Percentiles rank a stretch among this genome's conserved stretches.
Conservation (phyloP, 179 eudicot genomes). For the Kewa caespitosa region DNA sequence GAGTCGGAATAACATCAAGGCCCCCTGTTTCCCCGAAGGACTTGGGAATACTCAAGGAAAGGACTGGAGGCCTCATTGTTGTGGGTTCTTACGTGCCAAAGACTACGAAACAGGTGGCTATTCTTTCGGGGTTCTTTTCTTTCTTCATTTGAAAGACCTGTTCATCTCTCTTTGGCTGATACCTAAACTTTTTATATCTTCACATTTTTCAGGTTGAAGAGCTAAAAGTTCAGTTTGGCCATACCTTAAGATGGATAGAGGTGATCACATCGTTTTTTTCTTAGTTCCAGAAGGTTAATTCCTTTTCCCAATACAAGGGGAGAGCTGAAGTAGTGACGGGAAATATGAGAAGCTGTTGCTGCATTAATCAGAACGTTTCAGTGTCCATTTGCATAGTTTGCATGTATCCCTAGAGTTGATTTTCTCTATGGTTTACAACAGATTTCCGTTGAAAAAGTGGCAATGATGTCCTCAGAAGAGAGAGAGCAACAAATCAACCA, state of each 20-base stretch:
- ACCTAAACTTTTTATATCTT: not conserved
- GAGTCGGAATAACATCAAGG: constrained; percentile 74
- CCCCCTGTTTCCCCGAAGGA: constrained; percentile 75
- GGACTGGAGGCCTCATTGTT: constrained; percentile 83
- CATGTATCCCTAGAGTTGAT: constrained; percentile 7
- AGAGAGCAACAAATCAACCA: constrained; percentile 74
- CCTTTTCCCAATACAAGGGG: not conserved
- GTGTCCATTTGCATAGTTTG: not conserved
- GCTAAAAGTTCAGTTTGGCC: constrained; percentile 59
- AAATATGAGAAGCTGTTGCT: not conserved
- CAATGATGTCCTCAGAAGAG: constrained; percentile 76
- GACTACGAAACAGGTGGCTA: constrained; percentile 85
- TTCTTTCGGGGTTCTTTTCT: not conserved
- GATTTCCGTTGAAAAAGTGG: constrained; percentile 87
- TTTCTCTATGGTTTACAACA: constrained; percentile 28
- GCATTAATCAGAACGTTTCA: not conserved
- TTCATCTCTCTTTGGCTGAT: not conserved
- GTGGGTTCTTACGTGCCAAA: constrained; percentile 99
- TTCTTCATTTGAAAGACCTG: not conserved
- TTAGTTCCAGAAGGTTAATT: not conserved
- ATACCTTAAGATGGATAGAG: constrained; percentile 65
- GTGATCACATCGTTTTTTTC: constrained; percentile 33
- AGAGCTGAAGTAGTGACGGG: not conserved
- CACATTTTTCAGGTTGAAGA: constrained; percentile 67
- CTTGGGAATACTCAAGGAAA: constrained; percentile 58